These are phyloP conservation scores for Coemansia sp. DNA, from an alignment of 192 early-diverging fungal genomes.

Conservation along the genomic window DNA sequence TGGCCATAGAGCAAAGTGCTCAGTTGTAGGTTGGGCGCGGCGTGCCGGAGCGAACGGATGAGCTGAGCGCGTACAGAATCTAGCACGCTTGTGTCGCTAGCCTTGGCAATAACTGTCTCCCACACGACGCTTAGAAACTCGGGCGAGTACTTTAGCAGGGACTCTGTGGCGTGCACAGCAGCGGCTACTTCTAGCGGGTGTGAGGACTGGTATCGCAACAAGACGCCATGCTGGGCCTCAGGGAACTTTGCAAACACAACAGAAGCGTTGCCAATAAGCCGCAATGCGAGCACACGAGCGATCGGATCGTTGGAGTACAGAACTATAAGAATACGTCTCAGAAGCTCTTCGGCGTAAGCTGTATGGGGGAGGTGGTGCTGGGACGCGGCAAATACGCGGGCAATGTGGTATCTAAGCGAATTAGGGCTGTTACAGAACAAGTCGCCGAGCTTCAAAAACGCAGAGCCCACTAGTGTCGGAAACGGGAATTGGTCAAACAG, in stretches of 20 bases:
- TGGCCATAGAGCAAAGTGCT: constrained; percentile 38
- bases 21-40: constrained; percentile 44
- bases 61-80: constrained; percentile 45
- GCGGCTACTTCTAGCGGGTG: constrained; percentile 56
- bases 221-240: constrained; percentile 57
- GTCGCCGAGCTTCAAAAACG: constrained; percentile 57
- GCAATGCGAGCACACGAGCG: constrained; percentile 54
- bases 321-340: constrained; percentile 51
- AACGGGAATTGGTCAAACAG: constrained; percentile 58
- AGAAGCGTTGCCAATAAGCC: constrained; percentile 53
- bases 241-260: constrained; percentile 48
- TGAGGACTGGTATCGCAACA: constrained; percentile 49
- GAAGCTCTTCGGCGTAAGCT: constrained; percentile 50
- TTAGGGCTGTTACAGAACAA: constrained; percentile 52
- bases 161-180: constrained; percentile 51
- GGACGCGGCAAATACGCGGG: constrained; percentile 46
- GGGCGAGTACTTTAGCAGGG: constrained; percentile 50
- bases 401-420: constrained; percentile 54
- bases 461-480: constrained; percentile 54
- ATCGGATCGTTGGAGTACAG: constrained; percentile 57
- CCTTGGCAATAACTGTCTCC: constrained; percentile 49
- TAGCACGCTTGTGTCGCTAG: constrained; percentile 25
- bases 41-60: constrained; percentile 50
- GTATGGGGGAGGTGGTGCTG: constrained; percentile 48
- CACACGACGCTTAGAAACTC: constrained; percentile 50